Evolutionary conservation across 2,329 filamentous ascomycete species (phyloP).

Genomic region (Xylariaceae sp.): DNA sequence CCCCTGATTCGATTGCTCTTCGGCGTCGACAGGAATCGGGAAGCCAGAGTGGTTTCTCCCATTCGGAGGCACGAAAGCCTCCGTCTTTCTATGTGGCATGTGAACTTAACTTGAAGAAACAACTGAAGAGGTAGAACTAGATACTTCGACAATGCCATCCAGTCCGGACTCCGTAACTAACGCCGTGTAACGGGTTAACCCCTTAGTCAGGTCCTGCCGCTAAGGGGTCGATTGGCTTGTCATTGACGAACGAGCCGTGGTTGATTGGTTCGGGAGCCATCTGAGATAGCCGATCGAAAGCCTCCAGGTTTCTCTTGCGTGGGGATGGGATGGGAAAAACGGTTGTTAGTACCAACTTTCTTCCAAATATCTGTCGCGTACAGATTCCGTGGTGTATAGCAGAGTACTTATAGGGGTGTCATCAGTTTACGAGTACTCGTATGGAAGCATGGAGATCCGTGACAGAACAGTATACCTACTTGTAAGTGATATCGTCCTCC

Average conservation of each 20-base stretch:
- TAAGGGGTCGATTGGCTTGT: slow-evolving; percentile 5
- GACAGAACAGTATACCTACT: too few relatives aligned
- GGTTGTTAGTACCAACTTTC: background rate
- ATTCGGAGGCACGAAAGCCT: slow-evolving; percentile 5
- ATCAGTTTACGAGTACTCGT: too few relatives aligned
- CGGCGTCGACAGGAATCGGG: background rate
- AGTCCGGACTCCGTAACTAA: background rate
- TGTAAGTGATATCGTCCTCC: too few relatives aligned
- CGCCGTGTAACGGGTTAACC: background rate
- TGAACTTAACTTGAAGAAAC: background rate
- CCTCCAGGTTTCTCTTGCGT: background rate
- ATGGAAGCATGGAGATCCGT: too few relatives aligned
- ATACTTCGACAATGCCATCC: background rate
- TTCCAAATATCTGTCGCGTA: background rate
- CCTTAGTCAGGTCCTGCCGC: background rate
- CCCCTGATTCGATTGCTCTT: background rate
- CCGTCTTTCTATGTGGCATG: background rate
- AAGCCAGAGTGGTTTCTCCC: background rate
- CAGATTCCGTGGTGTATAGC: too few relatives aligned
- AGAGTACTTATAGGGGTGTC: too few relatives aligned
- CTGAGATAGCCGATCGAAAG: slow-evolving; percentile 16
- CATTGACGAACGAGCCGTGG: background rate
- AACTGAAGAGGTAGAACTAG: too few relatives aligned
- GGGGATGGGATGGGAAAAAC: background rate
- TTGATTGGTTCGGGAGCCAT: slow-evolving; percentile 19